phyloP scores from a whole-genome alignment of 2,329 filamentous ascomycete species.

The Aspergillus ochraceoroseus region DNA sequence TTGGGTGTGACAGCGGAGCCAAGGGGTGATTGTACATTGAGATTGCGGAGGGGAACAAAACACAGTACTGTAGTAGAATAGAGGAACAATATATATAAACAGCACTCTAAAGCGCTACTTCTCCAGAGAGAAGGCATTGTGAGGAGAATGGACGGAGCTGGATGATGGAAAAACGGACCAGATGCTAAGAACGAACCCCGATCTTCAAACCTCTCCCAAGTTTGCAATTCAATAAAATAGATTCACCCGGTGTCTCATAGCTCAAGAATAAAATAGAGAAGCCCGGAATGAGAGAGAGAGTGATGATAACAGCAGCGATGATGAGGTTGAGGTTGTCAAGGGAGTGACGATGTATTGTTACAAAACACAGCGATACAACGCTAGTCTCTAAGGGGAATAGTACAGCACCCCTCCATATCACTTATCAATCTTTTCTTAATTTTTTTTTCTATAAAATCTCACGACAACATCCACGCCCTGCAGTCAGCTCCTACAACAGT shows the following conservation, averaged over 20 bases:
- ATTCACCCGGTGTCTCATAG: too few species aligned
- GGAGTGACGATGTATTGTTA: constrained; percentile 8
- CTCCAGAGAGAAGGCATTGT: constrained; percentile 13
- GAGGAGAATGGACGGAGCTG: too few species aligned
- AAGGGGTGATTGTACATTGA: constrained; percentile 27
- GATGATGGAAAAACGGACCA: background rate
- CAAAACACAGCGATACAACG: background rate
- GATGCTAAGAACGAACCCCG: background rate
- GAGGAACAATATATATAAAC: constrained; percentile 11
- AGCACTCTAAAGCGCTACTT: constrained; percentile 1
- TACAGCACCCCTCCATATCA: constrained; percentile 14
- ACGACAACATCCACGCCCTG: background rate
- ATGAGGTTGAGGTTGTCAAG: constrained; percentile 7
- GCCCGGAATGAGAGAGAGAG: background rate
- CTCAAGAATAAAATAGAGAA: too few species aligned
- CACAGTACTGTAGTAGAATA: constrained; percentile 13
- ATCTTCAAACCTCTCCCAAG: background rate
- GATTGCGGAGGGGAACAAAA: constrained; percentile 21
- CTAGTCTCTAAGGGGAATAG: constrained; percentile 15
- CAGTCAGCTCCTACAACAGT: background rate
- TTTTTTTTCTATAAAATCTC: constrained; percentile 14
- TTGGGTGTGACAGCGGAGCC: constrained; percentile 20
- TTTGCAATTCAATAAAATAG: too few species aligned
- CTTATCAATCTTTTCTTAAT: constrained; percentile 21
- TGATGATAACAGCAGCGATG: background rate